phyloP scores from a whole-genome alignment of 108 stramenopile genomes.

The Cyclotella choctawhatcheeana region DNA sequence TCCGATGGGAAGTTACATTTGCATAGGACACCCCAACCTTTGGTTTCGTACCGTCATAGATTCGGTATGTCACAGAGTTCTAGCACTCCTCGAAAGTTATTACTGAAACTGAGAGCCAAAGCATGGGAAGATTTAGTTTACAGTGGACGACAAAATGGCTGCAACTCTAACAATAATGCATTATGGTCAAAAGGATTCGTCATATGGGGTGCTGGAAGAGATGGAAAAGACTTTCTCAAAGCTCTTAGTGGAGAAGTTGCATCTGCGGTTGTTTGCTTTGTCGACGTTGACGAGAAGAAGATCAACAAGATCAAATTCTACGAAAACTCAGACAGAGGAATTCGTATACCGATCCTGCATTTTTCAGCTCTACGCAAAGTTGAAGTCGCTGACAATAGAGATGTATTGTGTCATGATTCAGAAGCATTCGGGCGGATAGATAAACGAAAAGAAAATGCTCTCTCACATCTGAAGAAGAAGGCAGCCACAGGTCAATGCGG shows the following conservation, averaged over 20 bases:
- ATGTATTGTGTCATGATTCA: not conserved
- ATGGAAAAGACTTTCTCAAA: conserved; percentile 92
- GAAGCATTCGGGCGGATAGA: conserved; percentile 61
- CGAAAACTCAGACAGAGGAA: conserved; percentile 50
- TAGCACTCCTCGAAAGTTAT: conserved; percentile 75
- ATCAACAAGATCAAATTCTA: conserved; percentile 66
- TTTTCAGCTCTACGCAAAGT: conserved; percentile 70
- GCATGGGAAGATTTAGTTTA: conserved; percentile 76
- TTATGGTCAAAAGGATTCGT: conserved; percentile 58
- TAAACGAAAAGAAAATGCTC: conserved; percentile 46
- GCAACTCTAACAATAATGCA: not conserved
- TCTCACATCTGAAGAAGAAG: conserved; percentile 1
- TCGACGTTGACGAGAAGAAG: conserved; percentile 87
- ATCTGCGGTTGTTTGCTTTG: conserved; percentile 72
- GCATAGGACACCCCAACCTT: conserved; percentile 53
- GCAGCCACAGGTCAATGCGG: not conserved
- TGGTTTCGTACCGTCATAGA: conserved; percentile 87
- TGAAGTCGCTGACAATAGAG: conserved; percentile 15
- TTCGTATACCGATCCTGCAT: conserved; percentile 81
- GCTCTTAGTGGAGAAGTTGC: conserved; percentile 58
- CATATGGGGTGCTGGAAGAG: conserved; percentile 86
- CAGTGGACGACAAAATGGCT: conserved; percentile 1
- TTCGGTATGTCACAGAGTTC: conserved; percentile 77
- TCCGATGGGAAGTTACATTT: conserved; percentile 58
- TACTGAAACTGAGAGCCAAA: conserved; percentile 71